Evolutionary conservation across 2,329 filamentous ascomycete genomes (phyloP).

Genomic region (Canariomyces notabilis): DNA sequence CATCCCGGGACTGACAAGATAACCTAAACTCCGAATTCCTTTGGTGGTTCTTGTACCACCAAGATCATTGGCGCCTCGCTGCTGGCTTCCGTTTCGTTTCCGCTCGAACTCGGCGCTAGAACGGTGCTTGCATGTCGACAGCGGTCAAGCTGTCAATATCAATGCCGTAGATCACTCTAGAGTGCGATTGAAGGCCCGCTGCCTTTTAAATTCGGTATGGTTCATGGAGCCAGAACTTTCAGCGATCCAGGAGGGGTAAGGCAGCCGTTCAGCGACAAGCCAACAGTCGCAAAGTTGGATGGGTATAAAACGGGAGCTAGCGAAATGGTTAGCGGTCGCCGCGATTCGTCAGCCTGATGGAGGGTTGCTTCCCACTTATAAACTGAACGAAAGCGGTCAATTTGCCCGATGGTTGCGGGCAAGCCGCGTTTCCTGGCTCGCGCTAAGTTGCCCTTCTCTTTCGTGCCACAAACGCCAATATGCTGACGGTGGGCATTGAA

Average conservation of each 20-base stretch:
- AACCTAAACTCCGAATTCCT: background rate
- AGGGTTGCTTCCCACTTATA: background rate
- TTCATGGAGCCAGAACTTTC: background rate
- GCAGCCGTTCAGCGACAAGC: no score
- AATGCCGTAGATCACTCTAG: no score
- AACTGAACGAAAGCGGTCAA: slow-evolving; percentile 5
- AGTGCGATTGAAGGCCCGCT: background rate
- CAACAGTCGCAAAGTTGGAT: background rate
- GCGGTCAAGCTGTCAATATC: no score
- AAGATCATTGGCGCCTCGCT: background rate
- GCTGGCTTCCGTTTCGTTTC: no score
- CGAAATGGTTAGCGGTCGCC: background rate
- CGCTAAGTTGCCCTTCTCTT: no score
- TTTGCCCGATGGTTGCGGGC: slow-evolving; percentile 7
- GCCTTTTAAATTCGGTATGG: background rate
- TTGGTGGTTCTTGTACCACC: background rate
- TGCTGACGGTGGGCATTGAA: background rate
- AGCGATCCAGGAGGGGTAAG: background rate
- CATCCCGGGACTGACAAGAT: background rate
- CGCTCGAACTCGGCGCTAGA: no score
- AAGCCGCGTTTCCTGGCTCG: no score
- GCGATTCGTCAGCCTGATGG: background rate
- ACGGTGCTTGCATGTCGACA: no score
- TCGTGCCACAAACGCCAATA: no score
- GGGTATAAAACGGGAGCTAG: background rate